Evolutionary conservation across 192 early-diverging fungal species (phyloP), one percentile per base, ranked within the genome.

Genomic region (Gamsiella multidivaricata): DNA sequence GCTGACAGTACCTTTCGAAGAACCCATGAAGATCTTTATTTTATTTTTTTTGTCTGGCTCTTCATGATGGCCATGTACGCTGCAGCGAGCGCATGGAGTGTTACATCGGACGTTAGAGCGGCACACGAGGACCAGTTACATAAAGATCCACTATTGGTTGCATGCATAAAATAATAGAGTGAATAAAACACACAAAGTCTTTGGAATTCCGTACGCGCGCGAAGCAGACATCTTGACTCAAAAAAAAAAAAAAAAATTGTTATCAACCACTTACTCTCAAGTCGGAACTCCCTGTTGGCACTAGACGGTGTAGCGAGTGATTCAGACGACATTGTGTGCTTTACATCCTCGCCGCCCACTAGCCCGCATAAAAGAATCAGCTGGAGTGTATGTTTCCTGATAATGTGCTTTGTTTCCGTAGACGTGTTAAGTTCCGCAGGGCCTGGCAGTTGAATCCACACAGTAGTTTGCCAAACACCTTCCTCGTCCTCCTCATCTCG

Each of bases 271-370:
- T 69, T 64, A 78, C 74, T 78, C 61, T 78, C 74, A 15, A 78
- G 52, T 36, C 74, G 65, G 34, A 78, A 78, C 45, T 78, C 74
- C n/a, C 63, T 71, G 61, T 71, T 63, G 28, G 55, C 36, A 12
- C 61, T 52, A 3, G 69, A 54, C 43, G 28, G 37, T 7, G 33
- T 60, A 32, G 54, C 52, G 22, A 53, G 37, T 6, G 49, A 54
- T 2, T 23, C 53, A 3, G 41, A 32, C 45, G 45, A 9, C 12
- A n/a, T 46, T n/a, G 5, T 46, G 12, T 5, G n/a, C 45, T 46
- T 18, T 12, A 36, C 11, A 25, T 42, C 34, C 28, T 42, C 5
- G 33, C 29, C 26, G 10, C 25, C 50, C 0, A 63, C 33, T 5
- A 69, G 29, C 1, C 74, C 74, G 20, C 74, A 78, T 5, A 78